Base-by-base conservation (phyloP, 352 stramenopile species). In the Pythium biforme region DNA sequence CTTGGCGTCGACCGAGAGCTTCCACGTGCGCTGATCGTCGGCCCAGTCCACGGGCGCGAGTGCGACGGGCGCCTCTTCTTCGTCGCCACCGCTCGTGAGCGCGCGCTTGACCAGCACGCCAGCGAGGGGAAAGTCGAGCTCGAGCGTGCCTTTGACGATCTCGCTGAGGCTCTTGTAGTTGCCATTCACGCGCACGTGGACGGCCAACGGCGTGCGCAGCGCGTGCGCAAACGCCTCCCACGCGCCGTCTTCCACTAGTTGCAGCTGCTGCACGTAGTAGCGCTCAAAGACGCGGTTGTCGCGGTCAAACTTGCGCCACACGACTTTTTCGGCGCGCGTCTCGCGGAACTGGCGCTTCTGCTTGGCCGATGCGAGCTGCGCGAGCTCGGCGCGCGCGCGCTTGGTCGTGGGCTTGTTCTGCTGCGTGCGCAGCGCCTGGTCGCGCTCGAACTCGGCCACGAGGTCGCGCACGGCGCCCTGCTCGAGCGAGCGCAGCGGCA, bases 121-220 rank as follows among this genome's bases (percentile, higher is more conserved):
- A 7, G 70, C 73, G n/a, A 91, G 55, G 66, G 86, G 63, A 49
- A 90, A 90, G 56, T 94, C 84, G 27, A 84, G 69, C 62, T 90
- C 77, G 40, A 92, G 62, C 26, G 77, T 84, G 41, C 81, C 85
- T 8, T 74, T 84, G 51, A 95, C 83, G 31, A 93, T 84, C 73
- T 95, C 77, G 29, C 77, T 87, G 59, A 95, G 75, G 70, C 76
- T 91, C 43, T 73, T 77, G 69, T 89, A 91, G 69, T 91, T 84
- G 25, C 52, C 82, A 64, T 96, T 95, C 40, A 98, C 86, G 33
- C 92, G 86, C 56, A 98, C 81, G 59, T 95, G 83, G 19, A 94
- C 83, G 1, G 87, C 83, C 45, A 97, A 59, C 5, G 81, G 83
- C 51, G 85, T 69, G 41, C 81, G 81, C 53, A 98, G 77, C 45